phyloP scores from a whole-genome alignment of 108 stramenopile species.

The Nannochloropsis salina region DNA sequence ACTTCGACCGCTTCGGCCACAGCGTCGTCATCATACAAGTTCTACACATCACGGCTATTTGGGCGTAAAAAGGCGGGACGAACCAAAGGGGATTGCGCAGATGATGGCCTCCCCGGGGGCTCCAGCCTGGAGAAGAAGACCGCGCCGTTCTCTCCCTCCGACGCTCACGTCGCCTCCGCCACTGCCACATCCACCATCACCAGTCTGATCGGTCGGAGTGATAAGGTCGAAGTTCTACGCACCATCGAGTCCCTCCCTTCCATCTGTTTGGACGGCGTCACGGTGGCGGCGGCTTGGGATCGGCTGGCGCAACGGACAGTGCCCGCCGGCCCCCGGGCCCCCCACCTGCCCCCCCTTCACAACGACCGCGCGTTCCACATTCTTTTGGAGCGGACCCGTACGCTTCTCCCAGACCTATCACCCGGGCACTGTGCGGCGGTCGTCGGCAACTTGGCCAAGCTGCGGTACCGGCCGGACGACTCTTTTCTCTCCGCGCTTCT shows the following conservation, averaged over 20 bases:
- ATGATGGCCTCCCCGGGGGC: too few relatives aligned
- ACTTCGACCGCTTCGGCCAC: too few relatives aligned
- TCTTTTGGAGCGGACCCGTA: background rate
- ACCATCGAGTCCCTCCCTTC: background rate
- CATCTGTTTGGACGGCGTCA: background rate
- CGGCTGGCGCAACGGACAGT: background rate
- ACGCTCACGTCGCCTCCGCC: background rate
- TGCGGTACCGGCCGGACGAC: background rate
- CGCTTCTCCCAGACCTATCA: background rate
- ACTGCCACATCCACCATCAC: background rate
- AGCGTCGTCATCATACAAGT: too few relatives aligned
- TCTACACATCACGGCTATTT: too few relatives aligned
- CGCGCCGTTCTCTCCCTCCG: background rate
- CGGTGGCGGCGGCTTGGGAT: background rate
- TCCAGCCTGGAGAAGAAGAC: background rate
- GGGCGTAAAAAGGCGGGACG: too few relatives aligned
- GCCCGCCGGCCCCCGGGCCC: background rate
- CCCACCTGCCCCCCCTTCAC: background rate
- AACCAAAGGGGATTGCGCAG: too few relatives aligned
- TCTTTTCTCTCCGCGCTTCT: constrained; percentile 16
- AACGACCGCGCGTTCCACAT: background rate
- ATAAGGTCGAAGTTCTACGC: background rate
- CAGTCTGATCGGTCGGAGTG: background rate
- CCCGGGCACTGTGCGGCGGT: background rate
- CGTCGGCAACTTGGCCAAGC: constrained; percentile 5